Evolutionary conservation across 106 monocot genomes (phyloP).

Genomic region (Dendrobium catenatum): DNA sequence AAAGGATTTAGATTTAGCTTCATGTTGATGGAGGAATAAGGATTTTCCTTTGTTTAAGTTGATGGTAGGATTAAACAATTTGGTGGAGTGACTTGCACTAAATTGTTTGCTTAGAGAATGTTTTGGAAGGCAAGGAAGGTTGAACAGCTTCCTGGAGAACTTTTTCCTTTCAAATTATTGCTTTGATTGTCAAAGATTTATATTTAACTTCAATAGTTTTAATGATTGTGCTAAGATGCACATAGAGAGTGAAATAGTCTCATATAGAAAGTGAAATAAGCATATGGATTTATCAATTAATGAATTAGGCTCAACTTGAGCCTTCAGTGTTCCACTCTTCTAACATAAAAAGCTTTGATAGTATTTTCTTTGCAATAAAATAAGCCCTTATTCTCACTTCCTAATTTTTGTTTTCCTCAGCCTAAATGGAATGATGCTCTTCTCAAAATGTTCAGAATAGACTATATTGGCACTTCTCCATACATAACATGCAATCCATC

Average conservation of each 20-base stretch:
- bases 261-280: no score
- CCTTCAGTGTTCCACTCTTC: no score
- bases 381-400: background rate
- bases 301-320: no score
- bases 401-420: constrained; percentile 18
- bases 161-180: background rate
- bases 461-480: constrained; percentile 54
- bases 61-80: background rate
- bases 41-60: background rate
- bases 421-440: constrained; percentile 79
- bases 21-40: background rate
- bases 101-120: constrained; percentile 1
- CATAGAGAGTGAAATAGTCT: no score
- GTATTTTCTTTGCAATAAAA: background rate
- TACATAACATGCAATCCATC: constrained; percentile 64
- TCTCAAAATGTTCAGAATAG: constrained; percentile 58
- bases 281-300: no score
- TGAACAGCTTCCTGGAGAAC: background rate
- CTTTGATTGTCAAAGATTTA: background rate
- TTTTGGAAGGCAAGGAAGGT: background rate
- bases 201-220: background rate
- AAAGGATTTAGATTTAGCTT: background rate
- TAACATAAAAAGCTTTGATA: no score
- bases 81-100: background rate
- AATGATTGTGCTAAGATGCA: no score